These are phyloP conservation scores for Penicillium longicatenatum DNA, from an alignment of 495 filamentous ascomycete species.

Conservation along the genomic window DNA sequence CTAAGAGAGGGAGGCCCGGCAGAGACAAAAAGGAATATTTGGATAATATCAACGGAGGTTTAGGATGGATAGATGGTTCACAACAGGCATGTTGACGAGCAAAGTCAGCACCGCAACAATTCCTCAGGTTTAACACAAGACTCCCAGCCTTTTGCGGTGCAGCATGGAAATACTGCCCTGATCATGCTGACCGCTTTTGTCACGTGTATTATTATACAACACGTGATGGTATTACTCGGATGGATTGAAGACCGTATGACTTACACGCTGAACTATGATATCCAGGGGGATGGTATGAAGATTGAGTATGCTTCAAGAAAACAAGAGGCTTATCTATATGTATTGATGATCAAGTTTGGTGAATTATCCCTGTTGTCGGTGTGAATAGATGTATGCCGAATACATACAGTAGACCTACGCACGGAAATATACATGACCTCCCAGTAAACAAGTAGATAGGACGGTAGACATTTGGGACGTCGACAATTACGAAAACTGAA, in stretches of 20 bases:
- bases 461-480: too few species aligned
- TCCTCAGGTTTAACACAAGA: slow-evolving; percentile 3
- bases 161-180: not conserved
- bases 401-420: too few species aligned
- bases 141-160: slow-evolving; percentile 1
- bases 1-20: slow-evolving; percentile 8
- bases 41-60: slow-evolving; percentile 14
- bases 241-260: not conserved
- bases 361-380: too few species aligned
- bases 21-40: slow-evolving; percentile 3
- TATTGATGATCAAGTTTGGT: not conserved
- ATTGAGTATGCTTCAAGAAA: too few species aligned
- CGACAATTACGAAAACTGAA: too few species aligned
- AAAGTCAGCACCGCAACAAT: slow-evolving; percentile 17
- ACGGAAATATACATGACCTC: too few species aligned
- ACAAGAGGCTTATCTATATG: too few species aligned
- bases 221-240: not conserved
- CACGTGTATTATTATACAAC: not conserved
- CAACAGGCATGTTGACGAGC: slow-evolving; percentile 21
- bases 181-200: not conserved
- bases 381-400: too few species aligned
- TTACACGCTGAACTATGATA: too few species aligned
- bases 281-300: too few species aligned
- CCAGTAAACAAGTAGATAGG: too few species aligned
- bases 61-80: slow-evolving; percentile 1